Percentiles rank a stretch among this genome's conserved stretches.
These are phyloP conservation scores for Hericium alpestre DNA, from an alignment of 768 basidiomycete genomes.

Conservation along the genomic window DNA sequence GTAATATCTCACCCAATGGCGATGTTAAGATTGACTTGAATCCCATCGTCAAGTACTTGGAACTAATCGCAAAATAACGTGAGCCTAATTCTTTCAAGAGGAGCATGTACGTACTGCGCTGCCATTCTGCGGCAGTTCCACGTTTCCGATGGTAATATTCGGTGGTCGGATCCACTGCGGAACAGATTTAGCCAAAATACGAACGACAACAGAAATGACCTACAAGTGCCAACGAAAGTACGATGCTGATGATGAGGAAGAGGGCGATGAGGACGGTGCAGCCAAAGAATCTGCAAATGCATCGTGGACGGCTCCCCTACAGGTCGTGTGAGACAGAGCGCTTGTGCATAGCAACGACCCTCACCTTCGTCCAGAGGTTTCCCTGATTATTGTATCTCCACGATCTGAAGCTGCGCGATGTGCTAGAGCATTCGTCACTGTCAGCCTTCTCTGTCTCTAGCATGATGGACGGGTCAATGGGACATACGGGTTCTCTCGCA, in stretches of 20 bases:
- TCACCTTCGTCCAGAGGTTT: slow-evolving; percentile 11
- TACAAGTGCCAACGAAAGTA: slow-evolving; percentile 61
- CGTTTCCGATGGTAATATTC: slow-evolving; percentile 44
- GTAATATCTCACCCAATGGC: slow-evolving; percentile 5
- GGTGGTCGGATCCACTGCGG: slow-evolving; percentile 71
- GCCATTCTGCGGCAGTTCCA: slow-evolving; percentile 17
- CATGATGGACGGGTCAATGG: neutral
- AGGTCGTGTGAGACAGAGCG: slow-evolving; percentile 33
- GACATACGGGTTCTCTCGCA: neutral
- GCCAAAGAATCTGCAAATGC: slow-evolving; percentile 62
- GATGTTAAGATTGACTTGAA: slow-evolving; percentile 10
- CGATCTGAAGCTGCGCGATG: slow-evolving; percentile 3
- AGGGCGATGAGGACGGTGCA: slow-evolving; percentile 60
- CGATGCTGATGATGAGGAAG: slow-evolving; percentile 55
- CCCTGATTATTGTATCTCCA: slow-evolving; percentile 11
- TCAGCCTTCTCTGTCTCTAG: neutral
- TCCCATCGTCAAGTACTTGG: slow-evolving; percentile 1
- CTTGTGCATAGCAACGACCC: neutral
- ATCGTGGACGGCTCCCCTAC: slow-evolving; percentile 49
- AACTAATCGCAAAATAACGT: neutral
- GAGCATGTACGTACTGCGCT: neutral
- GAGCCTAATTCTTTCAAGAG: neutral
- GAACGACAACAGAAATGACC: slow-evolving; percentile 14
- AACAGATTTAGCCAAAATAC: slow-evolving; percentile 2
- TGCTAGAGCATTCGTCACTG: neutral